These are phyloP conservation scores for Phyllosticta citribraziliensis DNA, from an alignment of 2,329 filamentous ascomycete species.

Conservation along the genomic window DNA sequence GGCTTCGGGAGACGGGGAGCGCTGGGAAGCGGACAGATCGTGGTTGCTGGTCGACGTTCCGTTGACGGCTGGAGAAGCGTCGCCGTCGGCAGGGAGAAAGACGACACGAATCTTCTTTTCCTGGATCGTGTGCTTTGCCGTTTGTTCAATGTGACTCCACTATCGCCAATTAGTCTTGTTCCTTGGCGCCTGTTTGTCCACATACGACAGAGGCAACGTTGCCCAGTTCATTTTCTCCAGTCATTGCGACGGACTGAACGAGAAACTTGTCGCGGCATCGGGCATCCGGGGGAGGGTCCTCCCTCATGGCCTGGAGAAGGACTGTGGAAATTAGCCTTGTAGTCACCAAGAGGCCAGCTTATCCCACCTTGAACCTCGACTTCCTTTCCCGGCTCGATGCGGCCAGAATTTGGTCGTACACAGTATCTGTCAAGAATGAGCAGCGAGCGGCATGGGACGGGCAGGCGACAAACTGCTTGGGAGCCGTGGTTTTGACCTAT, in stretches of 20 bases:
- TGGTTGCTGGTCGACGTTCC: conserved; percentile 20
- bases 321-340: conserved; percentile 45
- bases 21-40: conserved; percentile 31
- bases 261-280: conserved; percentile 97
- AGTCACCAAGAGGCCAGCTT: background rate
- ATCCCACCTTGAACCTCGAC: conserved; percentile 81
- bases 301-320: conserved; percentile 94
- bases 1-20: conserved; percentile 45
- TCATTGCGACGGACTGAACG: conserved; percentile 81
- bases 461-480: conserved; percentile 74
- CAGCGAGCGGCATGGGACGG: background rate
- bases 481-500: conserved; percentile 96
- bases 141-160: conserved; percentile 67
- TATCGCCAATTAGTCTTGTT: conserved; percentile 27
- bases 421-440: conserved; percentile 61
- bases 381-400: conserved; percentile 79
- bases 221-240: conserved; percentile 70
- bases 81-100: conserved; percentile 60
- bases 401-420: conserved; percentile 91
- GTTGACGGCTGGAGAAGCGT: conserved; percentile 20
- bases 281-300: conserved; percentile 74
- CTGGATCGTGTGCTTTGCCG: conserved; percentile 66
- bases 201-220: conserved; percentile 75
- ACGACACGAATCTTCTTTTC: conserved; percentile 94
- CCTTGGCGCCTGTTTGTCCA: conserved; percentile 12